Base-by-base conservation (phyloP, 176 grass and related monocot species). In the Oryza coarctata region DNA sequence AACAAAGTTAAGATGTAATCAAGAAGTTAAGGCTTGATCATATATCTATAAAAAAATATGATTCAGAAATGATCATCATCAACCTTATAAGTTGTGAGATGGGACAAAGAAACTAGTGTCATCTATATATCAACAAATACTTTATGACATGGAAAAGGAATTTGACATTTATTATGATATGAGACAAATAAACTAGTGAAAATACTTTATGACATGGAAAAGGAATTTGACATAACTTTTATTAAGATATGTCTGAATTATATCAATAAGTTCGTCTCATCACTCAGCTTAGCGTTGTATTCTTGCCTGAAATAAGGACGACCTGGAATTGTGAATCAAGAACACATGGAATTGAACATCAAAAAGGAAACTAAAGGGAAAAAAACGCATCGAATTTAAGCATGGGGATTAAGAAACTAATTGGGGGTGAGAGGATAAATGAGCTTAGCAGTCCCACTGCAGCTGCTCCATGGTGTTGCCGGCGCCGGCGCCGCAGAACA, bases 381-480 rank as follows among this genome's bases (percentile, higher is more conserved):
- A 77, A 76, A 17, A 68, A 81, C 34, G n/a, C 83, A 81, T 84
- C 26, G 57, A 91, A 82, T 32, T 80, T 75, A 85, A 83, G 63
- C 76, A 87, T 89, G 55, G 64, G 67, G 3, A 40, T 29, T 28
- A 66, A 31, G 57, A 36, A 64, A 45, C 35, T 69, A 91, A 84
- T 85, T 80, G 80, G 69, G 87, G 23, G 81, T 83, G 71, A 55
- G 50, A 85, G 44, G 40, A 86, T 77, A 79, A 25, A 70, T 79
- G 78, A 88, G 75, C 88, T 88, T 94, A 94, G 73, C 91, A 99
- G 76, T 96, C 91, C 96, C 96, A 99, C 84, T 94, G 93, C 76
- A 99, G 80, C 35, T 91, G 93, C 40, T 99, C 93, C 40, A 99
- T 96, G 50, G 85, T 74, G 70, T 84, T 85, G 73, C 87, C 85